These are phyloP conservation scores for Beauveria brongniartii DNA, from an alignment of 2,329 filamentous ascomycete species.

Conservation along the genomic window DNA sequence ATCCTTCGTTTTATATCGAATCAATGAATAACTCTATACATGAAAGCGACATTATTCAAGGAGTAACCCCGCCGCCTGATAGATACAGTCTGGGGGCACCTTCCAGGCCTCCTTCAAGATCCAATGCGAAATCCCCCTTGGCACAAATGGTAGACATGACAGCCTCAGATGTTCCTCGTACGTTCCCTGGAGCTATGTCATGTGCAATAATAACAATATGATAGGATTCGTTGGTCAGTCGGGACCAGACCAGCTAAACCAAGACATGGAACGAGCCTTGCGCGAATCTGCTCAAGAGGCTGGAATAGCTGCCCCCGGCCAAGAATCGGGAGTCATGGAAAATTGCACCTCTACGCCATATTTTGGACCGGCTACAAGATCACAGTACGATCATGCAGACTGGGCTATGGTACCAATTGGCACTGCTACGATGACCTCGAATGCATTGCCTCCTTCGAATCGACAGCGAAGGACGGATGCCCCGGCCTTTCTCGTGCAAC, in stretches of 20 bases:
- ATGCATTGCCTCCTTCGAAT: slow-evolving; percentile 28
- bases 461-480: slow-evolving; percentile 32
- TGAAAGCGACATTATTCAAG: slow-evolving; percentile 29
- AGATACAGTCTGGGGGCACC: slow-evolving; percentile 38
- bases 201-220: not conserved
- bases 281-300: slow-evolving; percentile 47
- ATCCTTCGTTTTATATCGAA: slow-evolving; percentile 12
- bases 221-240: slow-evolving; percentile 15
- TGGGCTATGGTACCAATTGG: slow-evolving; percentile 51
- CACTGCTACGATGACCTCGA: slow-evolving; percentile 18
- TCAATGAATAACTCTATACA: not conserved
- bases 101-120: slow-evolving; percentile 55
- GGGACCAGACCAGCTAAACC: slow-evolving; percentile 38
- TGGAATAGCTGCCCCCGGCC: slow-evolving; percentile 33
- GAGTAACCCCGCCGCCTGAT: slow-evolving; percentile 32
- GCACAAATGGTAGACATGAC: slow-evolving; percentile 43
- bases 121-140: slow-evolving; percentile 49
- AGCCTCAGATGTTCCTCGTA: slow-evolving; percentile 33
- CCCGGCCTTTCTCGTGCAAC: slow-evolving; percentile 45
- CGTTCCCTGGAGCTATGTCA: not conserved
- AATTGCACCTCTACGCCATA: slow-evolving; percentile 22
- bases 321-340: slow-evolving; percentile 28
- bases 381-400: slow-evolving; percentile 44
- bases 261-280: slow-evolving; percentile 47
- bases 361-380: slow-evolving; percentile 53